phyloP scores from a whole-genome alignment of 768 basidiomycete genomes.

The Pilatotrama ljubarskyi region DNA sequence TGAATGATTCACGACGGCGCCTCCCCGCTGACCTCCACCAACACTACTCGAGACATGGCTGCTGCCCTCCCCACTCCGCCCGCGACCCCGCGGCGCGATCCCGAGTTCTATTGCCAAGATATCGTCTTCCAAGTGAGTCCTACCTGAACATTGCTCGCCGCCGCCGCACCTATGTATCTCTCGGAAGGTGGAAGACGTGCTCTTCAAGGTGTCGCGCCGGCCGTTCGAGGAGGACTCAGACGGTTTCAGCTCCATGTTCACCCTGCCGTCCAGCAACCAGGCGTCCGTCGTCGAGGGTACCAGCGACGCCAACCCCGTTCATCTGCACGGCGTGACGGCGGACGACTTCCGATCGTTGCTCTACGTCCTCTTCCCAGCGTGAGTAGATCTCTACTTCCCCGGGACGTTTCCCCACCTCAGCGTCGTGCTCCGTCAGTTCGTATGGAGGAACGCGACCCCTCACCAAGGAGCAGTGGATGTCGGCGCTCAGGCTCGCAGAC shows the following conservation, averaged over 20 bases:
- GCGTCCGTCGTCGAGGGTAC: constrained; percentile 58
- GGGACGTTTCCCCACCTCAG: background rate
- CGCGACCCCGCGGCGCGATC: background rate
- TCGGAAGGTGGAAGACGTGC: constrained; percentile 6
- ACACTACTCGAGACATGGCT: background rate
- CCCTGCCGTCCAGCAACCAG: constrained; percentile 44
- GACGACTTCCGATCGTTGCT: constrained; percentile 72
- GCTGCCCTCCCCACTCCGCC: background rate
- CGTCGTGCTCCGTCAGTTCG: background rate
- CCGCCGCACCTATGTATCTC: background rate
- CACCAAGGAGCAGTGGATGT: constrained; percentile 13
- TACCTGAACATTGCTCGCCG: background rate
- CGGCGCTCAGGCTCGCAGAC: constrained; percentile 17
- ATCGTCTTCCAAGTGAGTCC: constrained; percentile 7
- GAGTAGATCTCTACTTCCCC: constrained; percentile 31
- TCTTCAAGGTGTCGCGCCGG: constrained; percentile 15
- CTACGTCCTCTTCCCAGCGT: constrained; percentile 78
- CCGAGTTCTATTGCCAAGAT: constrained; percentile 14
- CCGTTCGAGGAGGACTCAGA: constrained; percentile 59
- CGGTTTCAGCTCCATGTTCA: constrained; percentile 66
- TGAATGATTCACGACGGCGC: background rate
- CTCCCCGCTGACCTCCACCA: background rate
- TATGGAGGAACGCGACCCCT: background rate
- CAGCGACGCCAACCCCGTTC: constrained; percentile 65
- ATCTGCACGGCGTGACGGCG: constrained; percentile 60